Percentiles rank a stretch among this genome's conserved stretches.
These are phyloP conservation scores for Pythium pectinolyticum DNA, from an alignment of 352 stramenopile genomes.

Conservation along the genomic window DNA sequence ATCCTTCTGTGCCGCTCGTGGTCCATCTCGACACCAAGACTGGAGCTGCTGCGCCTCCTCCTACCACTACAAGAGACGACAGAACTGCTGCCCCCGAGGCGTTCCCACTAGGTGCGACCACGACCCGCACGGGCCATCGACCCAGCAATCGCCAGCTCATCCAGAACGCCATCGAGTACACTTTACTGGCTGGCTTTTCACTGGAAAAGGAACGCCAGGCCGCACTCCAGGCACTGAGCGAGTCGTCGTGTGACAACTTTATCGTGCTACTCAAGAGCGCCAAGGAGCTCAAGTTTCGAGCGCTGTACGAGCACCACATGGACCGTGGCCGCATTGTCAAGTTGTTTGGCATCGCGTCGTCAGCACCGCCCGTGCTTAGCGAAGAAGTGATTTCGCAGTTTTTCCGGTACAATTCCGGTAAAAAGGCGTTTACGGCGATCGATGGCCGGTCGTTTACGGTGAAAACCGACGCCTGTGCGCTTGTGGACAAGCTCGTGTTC, in stretches of 20 bases:
- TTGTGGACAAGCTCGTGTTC: slow-evolving; percentile 54
- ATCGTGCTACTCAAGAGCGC: slow-evolving; percentile 73
- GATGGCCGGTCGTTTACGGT: slow-evolving; percentile 70
- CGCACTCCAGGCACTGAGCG: slow-evolving; percentile 41
- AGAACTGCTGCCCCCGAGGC: slow-evolving; percentile 4
- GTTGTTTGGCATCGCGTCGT: slow-evolving; percentile 42
- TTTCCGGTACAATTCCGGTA: slow-evolving; percentile 85
- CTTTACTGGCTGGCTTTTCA: slow-evolving; percentile 59
- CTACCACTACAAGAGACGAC: background rate
- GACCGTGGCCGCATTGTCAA: slow-evolving; percentile 41
- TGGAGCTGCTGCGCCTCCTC: background rate
- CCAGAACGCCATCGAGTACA: slow-evolving; percentile 83
- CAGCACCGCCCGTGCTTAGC: slow-evolving; percentile 34
- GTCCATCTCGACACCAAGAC: background rate
- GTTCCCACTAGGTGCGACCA: slow-evolving; percentile 3
- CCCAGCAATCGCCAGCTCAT: slow-evolving; percentile 72
- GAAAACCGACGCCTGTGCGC: slow-evolving; percentile 69
- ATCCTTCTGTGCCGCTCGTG: background rate
- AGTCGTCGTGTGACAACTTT: slow-evolving; percentile 66
- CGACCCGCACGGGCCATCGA: slow-evolving; percentile 21
- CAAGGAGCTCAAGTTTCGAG: slow-evolving; percentile 74
- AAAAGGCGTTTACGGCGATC: slow-evolving; percentile 72
- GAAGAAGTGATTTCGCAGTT: slow-evolving; percentile 58
- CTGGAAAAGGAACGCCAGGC: slow-evolving; percentile 55
- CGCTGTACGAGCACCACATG: slow-evolving; percentile 64